Evolutionary conservation across 2,329 filamentous ascomycete genomes (phyloP).

Genomic region (Ambrosiella xylebori): DNA sequence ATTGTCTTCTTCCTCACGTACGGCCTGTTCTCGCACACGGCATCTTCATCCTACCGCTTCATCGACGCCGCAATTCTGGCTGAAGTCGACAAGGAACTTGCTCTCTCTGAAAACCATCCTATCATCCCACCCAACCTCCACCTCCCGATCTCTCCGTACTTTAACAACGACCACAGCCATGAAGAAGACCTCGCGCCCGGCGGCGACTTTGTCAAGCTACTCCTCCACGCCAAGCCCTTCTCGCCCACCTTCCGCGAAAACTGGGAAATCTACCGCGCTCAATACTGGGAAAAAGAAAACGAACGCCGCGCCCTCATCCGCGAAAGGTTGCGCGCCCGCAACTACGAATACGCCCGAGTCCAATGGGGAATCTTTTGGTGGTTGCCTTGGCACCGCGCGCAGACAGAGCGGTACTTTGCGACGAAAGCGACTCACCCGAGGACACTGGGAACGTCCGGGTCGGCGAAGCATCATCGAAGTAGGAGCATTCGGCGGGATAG

Average conservation of each 20-base stretch:
- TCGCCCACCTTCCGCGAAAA: slow-evolving; percentile 88
- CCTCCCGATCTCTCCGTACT: slow-evolving; percentile 7
- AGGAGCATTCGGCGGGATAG: slow-evolving; percentile 36
- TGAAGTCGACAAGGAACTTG: slow-evolving; percentile 42
- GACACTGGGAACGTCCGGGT: background rate
- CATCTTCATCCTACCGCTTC: slow-evolving; percentile 55
- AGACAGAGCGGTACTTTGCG: slow-evolving; percentile 17
- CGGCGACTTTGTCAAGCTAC: slow-evolving; percentile 78
- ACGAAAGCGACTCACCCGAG: slow-evolving; percentile 6
- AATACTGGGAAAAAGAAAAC: slow-evolving; percentile 97
- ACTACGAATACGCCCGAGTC: slow-evolving; percentile 49
- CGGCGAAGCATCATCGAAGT: slow-evolving; percentile 22
- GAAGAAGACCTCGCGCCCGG: slow-evolving; percentile 84
- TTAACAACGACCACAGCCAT: slow-evolving; percentile 44
- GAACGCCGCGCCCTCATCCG: slow-evolving; percentile 63
- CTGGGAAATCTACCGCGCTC: slow-evolving; percentile 84
- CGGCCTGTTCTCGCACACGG: slow-evolving; percentile 49
- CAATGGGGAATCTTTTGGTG: slow-evolving; percentile 71
- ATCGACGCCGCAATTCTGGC: slow-evolving; percentile 48
- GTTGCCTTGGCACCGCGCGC: slow-evolving; percentile 46
- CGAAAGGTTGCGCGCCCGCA: slow-evolving; percentile 48
- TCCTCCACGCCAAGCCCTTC: slow-evolving; percentile 86
- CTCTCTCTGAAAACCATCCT: slow-evolving; percentile 27
- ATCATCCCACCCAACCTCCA: background rate
- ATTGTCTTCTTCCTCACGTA: slow-evolving; percentile 64